These are phyloP conservation scores for Sphaerosporella brunnea DNA, from an alignment of 495 filamentous ascomycete species.

Conservation along the genomic window DNA sequence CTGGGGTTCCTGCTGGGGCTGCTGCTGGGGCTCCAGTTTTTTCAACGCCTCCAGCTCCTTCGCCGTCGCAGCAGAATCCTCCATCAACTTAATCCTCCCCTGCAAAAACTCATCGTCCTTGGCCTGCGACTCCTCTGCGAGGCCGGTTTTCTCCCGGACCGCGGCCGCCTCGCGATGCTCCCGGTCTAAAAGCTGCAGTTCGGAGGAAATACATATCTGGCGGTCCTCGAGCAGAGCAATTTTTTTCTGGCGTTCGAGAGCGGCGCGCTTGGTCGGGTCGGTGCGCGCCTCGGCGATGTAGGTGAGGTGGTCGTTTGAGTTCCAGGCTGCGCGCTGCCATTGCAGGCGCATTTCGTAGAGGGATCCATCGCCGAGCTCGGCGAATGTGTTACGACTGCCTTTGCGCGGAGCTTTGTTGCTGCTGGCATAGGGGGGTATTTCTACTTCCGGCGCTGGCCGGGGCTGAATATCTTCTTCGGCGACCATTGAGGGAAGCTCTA, in stretches of 20 bases:
- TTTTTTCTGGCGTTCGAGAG: neutral
- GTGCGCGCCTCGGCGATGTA: neutral
- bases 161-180: too few relatives aligned
- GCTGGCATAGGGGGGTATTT: neutral
- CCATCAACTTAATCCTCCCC: too few relatives aligned
- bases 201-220: too few relatives aligned
- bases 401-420: neutral
- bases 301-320: neutral
- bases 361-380: neutral
- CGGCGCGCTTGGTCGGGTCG: neutral
- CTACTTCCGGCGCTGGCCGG: neutral
- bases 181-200: too few relatives aligned
- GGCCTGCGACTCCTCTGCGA: too few relatives aligned
- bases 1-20: too few relatives aligned
- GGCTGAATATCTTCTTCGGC: neutral
- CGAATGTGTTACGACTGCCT: neutral
- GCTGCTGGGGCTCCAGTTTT: too few relatives aligned
- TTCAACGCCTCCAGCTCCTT: too few relatives aligned
- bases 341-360: neutral
- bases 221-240: neutral
- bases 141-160: too few relatives aligned
- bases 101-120: too few relatives aligned
- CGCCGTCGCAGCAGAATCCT: too few relatives aligned
- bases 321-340: neutral
- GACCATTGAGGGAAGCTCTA: too few relatives aligned